A percentile compares a stretch with the other conserved stretches of the same genome.
phyloP scores from a whole-genome alignment of 2,329 filamentous ascomycete genomes.

The Alternaria triticimaculans region DNA sequence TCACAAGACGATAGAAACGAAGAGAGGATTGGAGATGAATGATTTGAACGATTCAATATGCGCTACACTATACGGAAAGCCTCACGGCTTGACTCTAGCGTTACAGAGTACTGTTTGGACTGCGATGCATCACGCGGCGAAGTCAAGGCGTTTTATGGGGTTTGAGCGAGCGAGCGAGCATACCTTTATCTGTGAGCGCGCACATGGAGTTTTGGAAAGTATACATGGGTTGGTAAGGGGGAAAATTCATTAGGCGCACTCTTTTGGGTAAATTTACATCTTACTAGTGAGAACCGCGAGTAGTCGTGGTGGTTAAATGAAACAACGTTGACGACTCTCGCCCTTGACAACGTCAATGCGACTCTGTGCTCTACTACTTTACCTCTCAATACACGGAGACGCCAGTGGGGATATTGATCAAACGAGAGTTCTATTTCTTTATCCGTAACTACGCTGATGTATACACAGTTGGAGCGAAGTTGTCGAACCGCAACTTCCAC shows the following conservation, averaged over 20 bases:
- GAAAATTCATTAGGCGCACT: not conserved
- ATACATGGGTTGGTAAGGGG: not conserved
- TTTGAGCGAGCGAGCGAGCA: not conserved
- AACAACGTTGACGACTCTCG: not conserved
- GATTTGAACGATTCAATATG: not conserved
- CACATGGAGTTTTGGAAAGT: constrained; percentile 10
- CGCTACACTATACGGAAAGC: not conserved
- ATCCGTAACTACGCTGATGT: not conserved
- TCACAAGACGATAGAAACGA: not conserved
- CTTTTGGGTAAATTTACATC: not conserved
- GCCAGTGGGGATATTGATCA: not conserved
- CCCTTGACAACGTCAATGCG: not conserved
- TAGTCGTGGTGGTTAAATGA: not conserved
- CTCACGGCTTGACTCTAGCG: not conserved
- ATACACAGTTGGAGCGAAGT: not conserved
- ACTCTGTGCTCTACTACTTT: not conserved
- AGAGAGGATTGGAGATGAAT: not conserved
- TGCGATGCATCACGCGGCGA: constrained; percentile 9
- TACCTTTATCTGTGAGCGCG: not conserved
- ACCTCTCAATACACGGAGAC: fast-evolving
- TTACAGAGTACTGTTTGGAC: not conserved
- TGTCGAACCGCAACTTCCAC: constrained; percentile 1
- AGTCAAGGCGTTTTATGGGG: constrained; percentile 3
- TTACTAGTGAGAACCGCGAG: not conserved
- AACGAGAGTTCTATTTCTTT: not conserved